Evolutionary conservation across 1,284 basidiomycete species (phyloP).

Genomic region (Leccinum subatratum): DNA sequence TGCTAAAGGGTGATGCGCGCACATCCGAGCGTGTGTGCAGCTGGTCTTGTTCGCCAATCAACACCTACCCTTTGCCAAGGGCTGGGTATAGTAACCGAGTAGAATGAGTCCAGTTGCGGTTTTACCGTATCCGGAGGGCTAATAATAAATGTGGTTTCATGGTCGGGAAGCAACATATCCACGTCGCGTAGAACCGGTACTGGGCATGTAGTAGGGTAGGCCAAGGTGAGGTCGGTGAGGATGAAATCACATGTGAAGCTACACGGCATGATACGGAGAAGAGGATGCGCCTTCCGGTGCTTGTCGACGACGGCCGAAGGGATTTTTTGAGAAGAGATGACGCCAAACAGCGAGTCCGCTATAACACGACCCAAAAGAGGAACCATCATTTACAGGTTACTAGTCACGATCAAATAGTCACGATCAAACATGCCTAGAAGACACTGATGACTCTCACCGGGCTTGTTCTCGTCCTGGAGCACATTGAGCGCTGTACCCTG

Average conservation of each 20-base stretch:
- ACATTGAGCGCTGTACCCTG: background rate
- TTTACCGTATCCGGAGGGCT: slow-evolving; percentile 78
- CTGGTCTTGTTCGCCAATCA: slow-evolving; percentile 75
- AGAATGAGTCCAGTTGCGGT: slow-evolving; percentile 76
- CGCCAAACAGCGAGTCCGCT: slow-evolving; percentile 26
- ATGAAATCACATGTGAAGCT: slow-evolving; percentile 74
- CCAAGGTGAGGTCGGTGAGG: slow-evolving; percentile 74
- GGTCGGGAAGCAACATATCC: slow-evolving; percentile 60
- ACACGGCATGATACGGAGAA: slow-evolving; percentile 58
- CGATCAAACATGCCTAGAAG: too few species aligned
- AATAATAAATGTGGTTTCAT: slow-evolving; percentile 77
- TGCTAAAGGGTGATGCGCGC: too few species aligned
- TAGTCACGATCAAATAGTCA: too few species aligned
- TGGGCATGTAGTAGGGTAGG: slow-evolving; percentile 67
- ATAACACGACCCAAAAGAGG: too few species aligned
- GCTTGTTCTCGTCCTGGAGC: too few species aligned
- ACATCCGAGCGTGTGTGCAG: too few species aligned
- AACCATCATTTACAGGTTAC: too few species aligned
- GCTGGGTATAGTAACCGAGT: slow-evolving; percentile 70
- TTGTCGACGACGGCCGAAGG: slow-evolving; percentile 15
- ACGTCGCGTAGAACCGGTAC: slow-evolving; percentile 48
- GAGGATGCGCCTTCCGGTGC: slow-evolving; percentile 27
- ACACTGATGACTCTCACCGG: too few species aligned
- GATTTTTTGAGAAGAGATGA: slow-evolving; percentile 23
- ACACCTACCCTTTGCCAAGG: slow-evolving; percentile 51